phyloP scores from a whole-genome alignment of 75 land plant genomes.

The Pinus tabuliformis region DNA sequence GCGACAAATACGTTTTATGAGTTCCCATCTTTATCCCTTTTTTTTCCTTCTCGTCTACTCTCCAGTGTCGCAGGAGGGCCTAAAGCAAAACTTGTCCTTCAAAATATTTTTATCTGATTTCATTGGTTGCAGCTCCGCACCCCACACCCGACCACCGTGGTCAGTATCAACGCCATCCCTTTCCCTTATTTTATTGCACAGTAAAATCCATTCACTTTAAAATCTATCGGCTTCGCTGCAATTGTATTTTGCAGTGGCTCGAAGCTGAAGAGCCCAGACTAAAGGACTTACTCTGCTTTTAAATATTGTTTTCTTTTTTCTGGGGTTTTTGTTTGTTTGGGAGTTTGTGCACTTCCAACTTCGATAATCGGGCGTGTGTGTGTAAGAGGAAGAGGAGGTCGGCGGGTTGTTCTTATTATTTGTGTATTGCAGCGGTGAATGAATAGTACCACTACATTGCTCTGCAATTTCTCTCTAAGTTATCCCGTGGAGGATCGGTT shows the following conservation, averaged over 20 bases:
- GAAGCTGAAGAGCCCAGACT: not conserved
- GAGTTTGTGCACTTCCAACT: not conserved
- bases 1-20: too few relatives aligned
- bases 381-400: not conserved
- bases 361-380: too few relatives aligned
- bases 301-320: too few relatives aligned
- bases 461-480: not conserved
- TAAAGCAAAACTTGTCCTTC: slow-evolving; percentile 1
- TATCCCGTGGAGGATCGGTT: not conserved
- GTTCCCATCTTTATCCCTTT: too few relatives aligned
- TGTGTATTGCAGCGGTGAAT: not conserved
- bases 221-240: not conserved
- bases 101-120: not conserved
- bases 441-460: not conserved
- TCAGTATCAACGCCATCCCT: not conserved
- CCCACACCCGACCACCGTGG: not conserved
- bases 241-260: not conserved
- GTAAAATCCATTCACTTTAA: not conserved
- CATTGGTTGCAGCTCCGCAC: not conserved
- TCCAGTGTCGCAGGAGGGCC: not conserved
- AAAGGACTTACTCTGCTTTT: not conserved
- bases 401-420: not conserved
- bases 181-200: not conserved
- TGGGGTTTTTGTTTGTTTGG: not conserved
- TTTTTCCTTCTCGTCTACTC: too few relatives aligned